These are phyloP conservation scores for Talinum fruticosum DNA, from an alignment of 148 eudicot genomes.

Conservation along the genomic window DNA sequence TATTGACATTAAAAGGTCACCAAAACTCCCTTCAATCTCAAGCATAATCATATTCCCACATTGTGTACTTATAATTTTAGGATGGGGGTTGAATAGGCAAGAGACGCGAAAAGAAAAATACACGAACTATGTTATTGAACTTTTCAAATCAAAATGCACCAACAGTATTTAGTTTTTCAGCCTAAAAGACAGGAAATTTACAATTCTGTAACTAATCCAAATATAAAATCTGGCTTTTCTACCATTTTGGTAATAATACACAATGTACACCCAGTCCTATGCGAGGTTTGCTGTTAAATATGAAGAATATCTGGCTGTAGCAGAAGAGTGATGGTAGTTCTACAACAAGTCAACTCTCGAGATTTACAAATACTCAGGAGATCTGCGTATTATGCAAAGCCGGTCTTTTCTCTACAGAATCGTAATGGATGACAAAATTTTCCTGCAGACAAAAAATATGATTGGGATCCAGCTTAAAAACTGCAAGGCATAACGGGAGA, in stretches of 20 bases:
- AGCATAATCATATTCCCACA: background rate
- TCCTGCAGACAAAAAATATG: constrained; percentile 50
- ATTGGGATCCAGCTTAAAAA: background rate
- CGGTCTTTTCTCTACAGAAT: constrained; percentile 75
- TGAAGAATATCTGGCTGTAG: constrained; percentile 4
- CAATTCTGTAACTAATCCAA: constrained; percentile 25
- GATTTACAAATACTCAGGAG: constrained; percentile 21
- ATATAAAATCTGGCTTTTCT: constrained; percentile 12
- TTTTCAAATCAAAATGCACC: constrained; percentile 10
- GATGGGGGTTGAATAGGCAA: background rate
- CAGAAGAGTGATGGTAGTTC: background rate
- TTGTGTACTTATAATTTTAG: too few species aligned
- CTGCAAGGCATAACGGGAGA: background rate
- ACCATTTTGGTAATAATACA: constrained; percentile 1
- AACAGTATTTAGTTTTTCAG: constrained; percentile 11
- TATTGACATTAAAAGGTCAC: background rate
- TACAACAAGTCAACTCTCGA: background rate
- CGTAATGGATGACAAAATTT: constrained; percentile 72
- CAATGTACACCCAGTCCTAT: background rate
- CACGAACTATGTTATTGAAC: background rate
- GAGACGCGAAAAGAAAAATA: background rate
- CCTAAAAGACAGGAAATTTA: constrained; percentile 25
- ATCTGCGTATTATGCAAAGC: constrained; percentile 49
- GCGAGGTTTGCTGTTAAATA: constrained; percentile 10
- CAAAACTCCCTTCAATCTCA: background rate